Evolutionary conservation across 2,329 filamentous ascomycete species (phyloP), one percentile per base, ranked within the genome.

Genomic region (Phoma herbarum): DNA sequence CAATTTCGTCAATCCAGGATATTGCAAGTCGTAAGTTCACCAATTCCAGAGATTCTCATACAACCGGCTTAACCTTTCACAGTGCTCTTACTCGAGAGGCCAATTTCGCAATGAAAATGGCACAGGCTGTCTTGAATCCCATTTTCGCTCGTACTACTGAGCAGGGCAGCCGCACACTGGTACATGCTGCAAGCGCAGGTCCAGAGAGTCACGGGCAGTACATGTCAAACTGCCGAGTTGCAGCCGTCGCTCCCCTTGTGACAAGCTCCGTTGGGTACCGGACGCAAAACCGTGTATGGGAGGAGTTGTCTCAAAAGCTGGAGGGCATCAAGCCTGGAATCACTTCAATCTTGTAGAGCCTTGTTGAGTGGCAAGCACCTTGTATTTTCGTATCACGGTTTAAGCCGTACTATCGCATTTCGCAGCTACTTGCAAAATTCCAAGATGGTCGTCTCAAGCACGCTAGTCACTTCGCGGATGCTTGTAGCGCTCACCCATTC

Each of bases 401-500:
- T 9, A 9, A 28, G 9, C 4, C 9, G 9, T 28, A 4, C 11
- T 14, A 37, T 10, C 18, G 6, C 16, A 2, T 7, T 10, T 18
- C 4, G 3, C 2, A 18, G 16, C 16, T 28, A 46, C 7, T 9
- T 2, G 11, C 53, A 47, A 11, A 51, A 46, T 5, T 45, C 41
- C 4, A 4, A 31, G 5, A 51, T 51, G 1, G 26, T 35, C 4
- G 41, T 41, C 18, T 51, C 41, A 4, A 57, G 53, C 18, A 57
- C 47, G 4, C 44, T 12, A 3, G 42, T 42, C 7, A 52, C 47
- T 11, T 47, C 54, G 11, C n/a, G 25, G 8, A 57, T 43, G 16
- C 42, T 57, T 18, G 31, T 33, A 1, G 79, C 72, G 22, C 81
- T 77, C 0, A 82, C 82, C 78, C 79, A 84, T 68, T 86, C 83